Evolutionary conservation across 345 rosid genomes (phyloP), one percentile per base, ranked within the genome.

Genomic region (Syzygium aromaticum): DNA sequence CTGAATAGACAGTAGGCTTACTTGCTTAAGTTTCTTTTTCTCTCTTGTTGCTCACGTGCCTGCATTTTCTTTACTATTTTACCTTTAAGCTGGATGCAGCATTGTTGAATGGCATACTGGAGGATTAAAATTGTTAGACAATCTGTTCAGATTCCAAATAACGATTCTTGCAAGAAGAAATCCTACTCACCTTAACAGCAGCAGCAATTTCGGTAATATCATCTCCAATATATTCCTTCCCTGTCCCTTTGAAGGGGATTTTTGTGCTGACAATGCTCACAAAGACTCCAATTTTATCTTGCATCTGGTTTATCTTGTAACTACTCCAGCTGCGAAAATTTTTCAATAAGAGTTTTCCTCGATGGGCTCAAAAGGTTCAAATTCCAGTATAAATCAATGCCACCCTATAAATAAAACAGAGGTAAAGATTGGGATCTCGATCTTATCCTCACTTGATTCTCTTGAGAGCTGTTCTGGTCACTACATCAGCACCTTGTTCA

Each of bases 401-500:
- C 4, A 77, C 43, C 83, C 56, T 82, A 52, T 17, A 38, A 12
- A 51, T 51, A 59, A 63, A 43, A 84, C 64, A 40, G 82, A 85
- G 82, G 86, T 54, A 83, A 86, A 52, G 23, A 51, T 61, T 25
- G 57, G 16, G 51, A 73, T 73, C 49, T 73, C 38, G 82, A 73
- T 33, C 11, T 38, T 38, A 38, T 38, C 82, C 95, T 92, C 92
- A 97, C 99, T 91, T 94, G 92, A 97, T 97, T 95, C 99, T 95
- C 92, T 95, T 97, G 38, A 93, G 90, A 63, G 98, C 97, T 73
- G 98, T 96, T 90, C 99, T 92, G 59, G 99, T 97, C 87, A 96
- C 99, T 89, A 97, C 99, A 90, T 97, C 99, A 88, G 94, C 99
- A 85, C 99, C 99, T 95, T 97, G 99, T 92, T 97, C 99, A 89